A percentile compares a stretch with the other conserved stretches of the same genome.
These are phyloP conservation scores for Lepiota brunneoincarnata DNA, from an alignment of 768 basidiomycete species.

Conservation along the genomic window DNA sequence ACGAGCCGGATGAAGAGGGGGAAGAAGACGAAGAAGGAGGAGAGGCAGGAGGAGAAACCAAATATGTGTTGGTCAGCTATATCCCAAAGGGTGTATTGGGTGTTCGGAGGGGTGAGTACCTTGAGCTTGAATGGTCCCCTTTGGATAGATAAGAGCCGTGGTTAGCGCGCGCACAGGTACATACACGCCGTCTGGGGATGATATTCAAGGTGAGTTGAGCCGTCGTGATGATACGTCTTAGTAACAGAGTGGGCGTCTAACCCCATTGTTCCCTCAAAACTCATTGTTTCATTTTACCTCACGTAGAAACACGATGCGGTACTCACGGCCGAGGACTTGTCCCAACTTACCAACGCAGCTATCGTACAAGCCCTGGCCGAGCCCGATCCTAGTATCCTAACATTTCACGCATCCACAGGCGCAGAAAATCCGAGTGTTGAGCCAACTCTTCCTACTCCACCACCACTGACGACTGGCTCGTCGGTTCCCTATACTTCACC, in stretches of 20 bases:
- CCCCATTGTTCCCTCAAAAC: constrained; percentile 15
- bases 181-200: constrained; percentile 44
- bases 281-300: constrained; percentile 19
- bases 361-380: constrained; percentile 34
- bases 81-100: constrained; percentile 5
- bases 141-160: constrained; percentile 7
- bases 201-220: constrained; percentile 39
- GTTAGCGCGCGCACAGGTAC: constrained; percentile 44
- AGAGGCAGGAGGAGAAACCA: neutral
- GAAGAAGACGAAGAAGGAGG: neutral
- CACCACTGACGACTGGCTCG: constrained; percentile 2
- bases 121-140: neutral
- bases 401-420: neutral
- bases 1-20: neutral
- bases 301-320: constrained; percentile 44
- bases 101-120: constrained; percentile 22
- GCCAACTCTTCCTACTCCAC: neutral
- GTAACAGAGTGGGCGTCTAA: constrained; percentile 8
- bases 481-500: neutral
- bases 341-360: constrained; percentile 38
- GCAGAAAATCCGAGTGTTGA: neutral
- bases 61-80: neutral
- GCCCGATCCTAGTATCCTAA: constrained; percentile 17
- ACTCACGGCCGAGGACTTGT: constrained; percentile 42
- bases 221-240: neutral